Evolutionary conservation across 345 rosid species (phyloP), one percentile per base, ranked within the genome.

Genomic region (Combretum micranthum): DNA sequence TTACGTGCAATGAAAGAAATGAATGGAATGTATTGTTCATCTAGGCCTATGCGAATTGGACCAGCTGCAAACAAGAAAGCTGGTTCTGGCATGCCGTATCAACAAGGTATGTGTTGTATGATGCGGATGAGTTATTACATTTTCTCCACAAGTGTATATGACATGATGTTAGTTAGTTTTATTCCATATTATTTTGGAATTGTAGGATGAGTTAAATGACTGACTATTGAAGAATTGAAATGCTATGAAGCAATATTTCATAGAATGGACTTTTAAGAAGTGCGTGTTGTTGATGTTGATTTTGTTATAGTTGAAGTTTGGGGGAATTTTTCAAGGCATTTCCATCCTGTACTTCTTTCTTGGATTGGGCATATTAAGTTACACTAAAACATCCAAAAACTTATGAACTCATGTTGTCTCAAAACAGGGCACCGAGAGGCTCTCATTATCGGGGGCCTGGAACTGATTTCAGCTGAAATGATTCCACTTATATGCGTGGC

Each of bases 401-500:
- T 92, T 78, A 92, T 88, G 76, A 75, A 80, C 89, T 92, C 92
- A 77, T 92, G 83, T 92, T 83, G 84, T 92, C 89, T 85, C 75
- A 93, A 92, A 92, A 87, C 97, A 92, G 97, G 98, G 79, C 80
- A 69, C 73, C 82, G 62, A 83, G 95, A 74, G 95, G 96, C 96
- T 91, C 98, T 91, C 91, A 77, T 80, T 80, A 80, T 85, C 83
- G 86, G 85, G 85, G 83, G 87, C 90, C 95, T 88, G 93, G 87
- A 84, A 88, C 87, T 86, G 84, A 81, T 73, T 76, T 80, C 95
- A 74, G 95, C 83, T 86, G 89, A 88, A 89, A 88, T 92, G 95
- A 86, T 84, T 77, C 90, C 93, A 86, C 93, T 83, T 79, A 79
- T 79, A 77, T 82, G 78, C 86, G 83, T 92, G 98, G 97, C 97